Evolutionary conservation across 345 rosid species (phyloP).

Genomic region (Citrus sinensis): DVS_A1.0 CM039169.1:26538001-26538500

Average conservation of each 20-base stretch:
- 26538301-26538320: conserved; percentile 73
- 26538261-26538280: conserved; percentile 65
- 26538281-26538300: conserved; percentile 56
- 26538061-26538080: conserved; percentile 50
- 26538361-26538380: conserved; percentile 75
- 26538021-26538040: conserved; percentile 12
- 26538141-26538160: conserved; percentile 96
- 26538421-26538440: conserved; percentile 55
- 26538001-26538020: conserved; percentile 16
- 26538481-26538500: conserved; percentile 63
- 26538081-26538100: conserved; percentile 98
- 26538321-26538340: conserved; percentile 56
- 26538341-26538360: conserved; percentile 69
- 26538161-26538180: conserved; percentile 77
- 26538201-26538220: conserved; percentile 64
- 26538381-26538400: conserved; percentile 67
- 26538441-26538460: conserved; percentile 47
- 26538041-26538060: conserved; percentile 24
- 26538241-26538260: conserved; percentile 70
- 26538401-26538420: conserved; percentile 75
- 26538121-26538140: conserved; percentile 96
- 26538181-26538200: conserved; percentile 67
- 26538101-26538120: conserved; percentile 88
- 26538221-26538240: conserved; percentile 45
- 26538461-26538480: conserved; percentile 65